Base-by-base conservation (phyloP, 108 stramenopile genomes). In the Pseudonitzschia pungens region DNA sequence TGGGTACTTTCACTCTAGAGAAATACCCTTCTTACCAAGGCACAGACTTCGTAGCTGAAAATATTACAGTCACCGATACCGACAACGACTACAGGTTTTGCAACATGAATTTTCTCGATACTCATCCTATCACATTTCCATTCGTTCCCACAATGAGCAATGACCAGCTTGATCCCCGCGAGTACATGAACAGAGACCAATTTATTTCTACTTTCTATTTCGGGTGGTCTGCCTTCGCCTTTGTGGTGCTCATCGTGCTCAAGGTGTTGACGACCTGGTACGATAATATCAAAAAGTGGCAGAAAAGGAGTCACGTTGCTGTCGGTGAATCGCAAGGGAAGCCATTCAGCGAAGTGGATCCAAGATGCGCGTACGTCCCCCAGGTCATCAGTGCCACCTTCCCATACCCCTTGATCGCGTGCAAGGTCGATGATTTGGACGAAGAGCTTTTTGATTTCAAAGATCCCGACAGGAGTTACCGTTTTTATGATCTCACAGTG, bases 181-280 rank as follows among this genome's bases (percentile, higher is more conserved):
- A 82, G 42, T 94, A 89, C 88, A 92, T 94, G 93, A 87, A 89
- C 0, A 75, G 69, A 14, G 84, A 87, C 16, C 93, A 94, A 76
- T 83, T 89, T 54, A 71, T 81, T 18, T 58, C 90, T 28, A 80
- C 89, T 18, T 51, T 52, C 24, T 77, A 92, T 27, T 92, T 81
- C 66, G 93, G 91, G 22, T 85, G 85, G 78, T 82, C 88, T 27
- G 55, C 73, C 29, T 73, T 86, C 29, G 81, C 28, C 20, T 68
- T 82, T 22, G 6, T 82, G 29, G 0, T 41, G 5, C 0, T 36
- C 16, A 40, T 55, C 41, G 21, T 70, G 12, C 0, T 44, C n/a
- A 63, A 67, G 24, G 71, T 69, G 44, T n/a, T 55, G 29, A 3
- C 12, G 29, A 4, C 9, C 12, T 70, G 60, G 62, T 63, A 26